A percentile compares a stretch with the other conserved stretches of the same genome.
Conservation (phyloP, 345 rosid species). For the Alliaria petiolata region DNA sequence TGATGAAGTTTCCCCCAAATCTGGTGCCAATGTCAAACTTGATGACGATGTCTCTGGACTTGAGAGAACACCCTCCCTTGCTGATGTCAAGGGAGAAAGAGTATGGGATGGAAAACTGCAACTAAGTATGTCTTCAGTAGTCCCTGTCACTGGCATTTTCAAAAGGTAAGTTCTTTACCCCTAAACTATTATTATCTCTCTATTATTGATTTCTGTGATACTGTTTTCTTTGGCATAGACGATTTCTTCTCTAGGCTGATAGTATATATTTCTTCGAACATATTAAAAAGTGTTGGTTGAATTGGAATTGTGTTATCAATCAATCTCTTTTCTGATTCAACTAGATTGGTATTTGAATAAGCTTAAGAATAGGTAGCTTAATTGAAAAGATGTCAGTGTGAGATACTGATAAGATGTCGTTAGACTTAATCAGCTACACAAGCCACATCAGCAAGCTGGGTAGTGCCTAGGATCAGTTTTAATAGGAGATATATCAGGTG, state of each 20-base stretch:
- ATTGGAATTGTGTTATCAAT: not conserved
- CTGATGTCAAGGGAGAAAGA: constrained; percentile 39
- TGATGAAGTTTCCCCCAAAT: constrained; percentile 18
- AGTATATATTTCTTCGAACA: not conserved
- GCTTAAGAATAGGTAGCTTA: not conserved
- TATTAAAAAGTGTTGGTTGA: not conserved
- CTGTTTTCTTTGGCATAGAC: not conserved
- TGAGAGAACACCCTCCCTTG: constrained; percentile 24
- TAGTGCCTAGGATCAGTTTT: not conserved
- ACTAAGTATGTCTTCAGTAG: constrained; percentile 47
- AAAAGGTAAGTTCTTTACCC: constrained; percentile 55
- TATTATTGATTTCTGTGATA: not conserved
- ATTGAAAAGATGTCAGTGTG: not conserved
- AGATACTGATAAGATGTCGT: not conserved
- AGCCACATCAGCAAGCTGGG: not conserved
- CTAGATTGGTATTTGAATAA: not conserved
- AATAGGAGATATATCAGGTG: not conserved
- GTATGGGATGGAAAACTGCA: constrained; percentile 89
- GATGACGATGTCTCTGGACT: constrained; percentile 13
- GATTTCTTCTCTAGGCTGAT: not conserved
- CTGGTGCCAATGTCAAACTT: constrained; percentile 13
- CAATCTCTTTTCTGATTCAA: not conserved
- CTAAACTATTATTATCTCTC: not conserved
- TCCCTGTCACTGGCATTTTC: constrained; percentile 56
- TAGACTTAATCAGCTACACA: not conserved